Evolutionary conservation across 805 yeast genomes (phyloP).

Genomic region (Myxozyma vanderwaltii): DNA sequence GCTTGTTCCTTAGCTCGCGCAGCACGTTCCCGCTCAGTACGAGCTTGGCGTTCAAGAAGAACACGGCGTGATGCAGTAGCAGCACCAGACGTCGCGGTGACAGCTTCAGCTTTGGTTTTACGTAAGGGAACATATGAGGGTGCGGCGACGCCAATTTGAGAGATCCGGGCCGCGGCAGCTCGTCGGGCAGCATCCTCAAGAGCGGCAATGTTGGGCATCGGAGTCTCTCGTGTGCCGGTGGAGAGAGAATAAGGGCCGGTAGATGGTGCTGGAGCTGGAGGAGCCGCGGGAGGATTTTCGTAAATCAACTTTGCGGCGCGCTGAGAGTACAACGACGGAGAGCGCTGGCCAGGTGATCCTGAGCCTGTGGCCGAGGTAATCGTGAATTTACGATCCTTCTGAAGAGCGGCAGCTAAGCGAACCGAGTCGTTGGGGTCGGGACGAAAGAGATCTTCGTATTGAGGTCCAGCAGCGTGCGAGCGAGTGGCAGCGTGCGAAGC

Average conservation of each 20-base stretch:
- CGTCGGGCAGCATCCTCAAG: constrained; percentile 25
- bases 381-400: constrained; percentile 50
- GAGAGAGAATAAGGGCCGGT: constrained; percentile 12
- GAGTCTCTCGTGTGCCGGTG: constrained; percentile 7
- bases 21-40: constrained; percentile 7
- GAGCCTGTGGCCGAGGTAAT: constrained; percentile 27
- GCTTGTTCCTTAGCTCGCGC: constrained; percentile 9
- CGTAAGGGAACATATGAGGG: constrained; percentile 12
- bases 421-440: constrained; percentile 56
- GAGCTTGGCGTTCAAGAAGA: constrained; percentile 18
- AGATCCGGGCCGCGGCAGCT: constrained; percentile 21
- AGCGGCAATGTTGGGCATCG: constrained; percentile 10
- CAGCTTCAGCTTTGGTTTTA: background rate
- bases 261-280: background rate
- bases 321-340: constrained; percentile 5
- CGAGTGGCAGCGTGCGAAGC: constrained; percentile 45
- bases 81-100: constrained; percentile 9
- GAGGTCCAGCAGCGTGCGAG: constrained; percentile 42
- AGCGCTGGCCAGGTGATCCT: background rate
- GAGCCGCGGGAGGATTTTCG: constrained; percentile 2
- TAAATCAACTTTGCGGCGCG: constrained; percentile 14
- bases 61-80: constrained; percentile 24
- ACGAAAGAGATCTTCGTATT: constrained; percentile 38
- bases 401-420: constrained; percentile 57
- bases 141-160: constrained; percentile 24